Evolutionary conservation across 768 basidiomycete species (phyloP).

Genomic region (Termitomyces sp.): DNA sequence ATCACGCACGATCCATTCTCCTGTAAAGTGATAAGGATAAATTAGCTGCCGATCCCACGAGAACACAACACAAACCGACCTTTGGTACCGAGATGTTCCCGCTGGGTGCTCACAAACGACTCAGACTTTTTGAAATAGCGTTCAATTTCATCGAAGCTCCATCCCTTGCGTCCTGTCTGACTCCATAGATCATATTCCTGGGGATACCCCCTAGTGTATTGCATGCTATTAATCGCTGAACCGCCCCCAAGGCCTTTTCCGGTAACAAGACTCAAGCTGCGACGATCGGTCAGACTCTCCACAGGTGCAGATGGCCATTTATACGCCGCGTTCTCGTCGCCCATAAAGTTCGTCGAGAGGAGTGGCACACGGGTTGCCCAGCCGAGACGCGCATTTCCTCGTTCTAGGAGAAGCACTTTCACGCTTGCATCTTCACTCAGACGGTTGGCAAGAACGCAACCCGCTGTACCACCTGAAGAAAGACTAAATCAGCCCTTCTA

Average conservation of each 20-base stretch:
- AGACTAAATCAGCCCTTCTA: neutral
- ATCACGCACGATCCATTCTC: slow-evolving; percentile 6
- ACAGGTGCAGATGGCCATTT: slow-evolving; percentile 3
- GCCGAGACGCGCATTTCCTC: slow-evolving; percentile 2
- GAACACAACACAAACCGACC: neutral
- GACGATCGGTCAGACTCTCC: neutral
- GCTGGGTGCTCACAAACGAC: neutral
- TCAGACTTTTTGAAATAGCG: slow-evolving; percentile 20
- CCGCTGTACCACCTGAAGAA: slow-evolving; percentile 2
- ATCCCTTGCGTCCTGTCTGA: slow-evolving; percentile 15
- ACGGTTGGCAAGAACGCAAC: slow-evolving; percentile 5
- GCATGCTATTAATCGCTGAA: slow-evolving; percentile 19
- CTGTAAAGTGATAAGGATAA: neutral
- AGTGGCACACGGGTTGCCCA: slow-evolving; percentile 4
- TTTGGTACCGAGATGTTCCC: neutral
- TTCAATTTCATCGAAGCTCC: slow-evolving; percentile 19
- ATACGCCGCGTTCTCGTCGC: slow-evolving; percentile 1
- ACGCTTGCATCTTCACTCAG: slow-evolving; percentile 4
- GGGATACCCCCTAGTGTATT: slow-evolving; percentile 20
- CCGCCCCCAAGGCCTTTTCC: slow-evolving; percentile 23
- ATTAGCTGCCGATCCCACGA: neutral
- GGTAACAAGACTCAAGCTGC: slow-evolving; percentile 9
- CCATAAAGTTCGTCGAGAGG: slow-evolving; percentile 6
- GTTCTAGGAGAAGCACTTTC: slow-evolving; percentile 7
- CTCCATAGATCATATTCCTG: slow-evolving; percentile 21